Percentiles rank a stretch among this genome's conserved stretches.
Conservation (phyloP, 148 eudicot species). For the Camellia japonica region DNA sequence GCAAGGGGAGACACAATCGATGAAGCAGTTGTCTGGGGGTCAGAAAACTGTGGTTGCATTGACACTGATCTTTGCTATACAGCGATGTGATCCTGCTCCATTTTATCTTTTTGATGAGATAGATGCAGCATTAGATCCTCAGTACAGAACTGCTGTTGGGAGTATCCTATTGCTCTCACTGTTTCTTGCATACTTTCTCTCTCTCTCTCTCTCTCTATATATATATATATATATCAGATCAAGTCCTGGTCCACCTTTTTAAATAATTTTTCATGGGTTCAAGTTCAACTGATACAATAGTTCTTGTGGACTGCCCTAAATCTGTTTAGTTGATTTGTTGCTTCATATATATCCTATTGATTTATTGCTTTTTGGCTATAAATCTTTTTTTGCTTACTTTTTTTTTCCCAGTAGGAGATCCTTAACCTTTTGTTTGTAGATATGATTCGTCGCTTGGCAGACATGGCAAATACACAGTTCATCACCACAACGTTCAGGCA, state of each 20-base stretch:
- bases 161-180: conserved; percentile 62
- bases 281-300: too few relatives aligned
- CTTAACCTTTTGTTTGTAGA: conserved; percentile 50
- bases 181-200: neutral
- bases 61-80: conserved; percentile 90
- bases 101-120: conserved; percentile 99
- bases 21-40: conserved; percentile 99
- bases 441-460: conserved; percentile 95
- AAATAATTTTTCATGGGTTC: neutral
- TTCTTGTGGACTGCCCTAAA: neutral
- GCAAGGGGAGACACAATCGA: conserved; percentile 98
- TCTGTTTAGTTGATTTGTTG: too few relatives aligned
- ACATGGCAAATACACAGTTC: conserved; percentile 79
- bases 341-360: too few relatives aligned
- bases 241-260: neutral
- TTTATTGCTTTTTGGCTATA: neutral
- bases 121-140: conserved; percentile 99
- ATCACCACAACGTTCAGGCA: conserved; percentile 87
- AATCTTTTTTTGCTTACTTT: neutral
- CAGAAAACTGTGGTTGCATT: conserved; percentile 98
- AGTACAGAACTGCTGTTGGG: conserved; percentile 99
- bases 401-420: conserved; percentile 10
- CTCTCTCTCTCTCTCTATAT: neutral
- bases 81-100: conserved; percentile 98
- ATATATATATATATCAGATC: neutral